Conservation (phyloP, 306 rosid species). For the Rubus parviflorus region DNA sequence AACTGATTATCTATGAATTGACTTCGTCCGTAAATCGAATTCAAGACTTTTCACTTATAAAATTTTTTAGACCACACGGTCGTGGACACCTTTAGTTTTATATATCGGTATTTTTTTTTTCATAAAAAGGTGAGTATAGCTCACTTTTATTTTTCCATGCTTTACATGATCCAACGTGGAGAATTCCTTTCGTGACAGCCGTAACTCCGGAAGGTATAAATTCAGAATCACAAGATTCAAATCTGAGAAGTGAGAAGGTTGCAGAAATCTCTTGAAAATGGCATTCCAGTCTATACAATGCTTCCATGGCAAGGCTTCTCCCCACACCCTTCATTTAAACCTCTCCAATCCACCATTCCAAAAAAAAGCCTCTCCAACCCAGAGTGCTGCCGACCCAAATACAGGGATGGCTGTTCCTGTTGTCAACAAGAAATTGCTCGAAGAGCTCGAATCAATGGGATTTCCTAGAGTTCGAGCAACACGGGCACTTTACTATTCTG, state of each 20-base stretch:
- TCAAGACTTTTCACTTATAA: too few species aligned
- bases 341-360: background rate
- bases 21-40: too few species aligned
- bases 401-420: slow-evolving; percentile 59
- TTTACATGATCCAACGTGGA: background rate
- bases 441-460: slow-evolving; percentile 61
- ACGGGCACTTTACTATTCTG: slow-evolving; percentile 63
- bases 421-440: slow-evolving; percentile 56
- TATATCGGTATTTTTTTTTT: too few species aligned
- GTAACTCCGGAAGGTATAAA: slow-evolving; percentile 33
- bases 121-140: too few species aligned
- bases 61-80: too few species aligned
- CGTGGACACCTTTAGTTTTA: too few species aligned
- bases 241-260: slow-evolving; percentile 7
- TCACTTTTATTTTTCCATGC: too few species aligned
- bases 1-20: too few species aligned
- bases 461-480: slow-evolving; percentile 54
- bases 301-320: slow-evolving; percentile 22
- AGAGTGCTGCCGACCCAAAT: background rate
- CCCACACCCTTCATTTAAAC: slow-evolving; percentile 3
- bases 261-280: slow-evolving; percentile 23
- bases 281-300: slow-evolving; percentile 20
- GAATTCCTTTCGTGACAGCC: slow-evolving; percentile 37
- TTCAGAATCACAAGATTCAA: slow-evolving; percentile 27
- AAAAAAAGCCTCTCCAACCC: background rate